These are phyloP conservation scores for Candida pseudofarinosa DNA, from an alignment of 805 yeast genomes.

Conservation along the genomic window DNA sequence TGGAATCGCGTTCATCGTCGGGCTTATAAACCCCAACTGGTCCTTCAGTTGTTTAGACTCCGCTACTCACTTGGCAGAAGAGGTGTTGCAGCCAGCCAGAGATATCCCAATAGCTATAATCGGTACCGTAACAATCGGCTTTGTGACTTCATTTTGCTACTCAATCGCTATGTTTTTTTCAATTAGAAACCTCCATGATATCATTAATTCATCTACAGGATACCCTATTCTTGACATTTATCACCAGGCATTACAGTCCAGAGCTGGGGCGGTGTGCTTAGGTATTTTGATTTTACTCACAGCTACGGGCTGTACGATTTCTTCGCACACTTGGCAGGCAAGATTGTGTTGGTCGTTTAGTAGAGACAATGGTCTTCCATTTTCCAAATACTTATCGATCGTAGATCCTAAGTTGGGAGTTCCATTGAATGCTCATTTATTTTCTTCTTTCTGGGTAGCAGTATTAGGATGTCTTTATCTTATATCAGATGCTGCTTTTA, in stretches of 20 bases:
- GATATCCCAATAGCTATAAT: conserved; percentile 60
- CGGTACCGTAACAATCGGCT: conserved; percentile 62
- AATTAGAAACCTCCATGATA: conserved; percentile 48
- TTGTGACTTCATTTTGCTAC: conserved; percentile 53
- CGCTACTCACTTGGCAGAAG: conserved; percentile 72
- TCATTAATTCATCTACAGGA: conserved; percentile 50
- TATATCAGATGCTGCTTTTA: conserved; percentile 65
- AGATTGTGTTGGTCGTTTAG: conserved; percentile 67
- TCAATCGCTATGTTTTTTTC: conserved; percentile 57
- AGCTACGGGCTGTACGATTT: conserved; percentile 55
- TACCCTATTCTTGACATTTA: conserved; percentile 62
- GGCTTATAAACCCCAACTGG: conserved; percentile 69
- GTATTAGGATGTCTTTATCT: conserved; percentile 58
- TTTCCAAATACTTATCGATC: conserved; percentile 46
- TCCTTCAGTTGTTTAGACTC: conserved; percentile 65
- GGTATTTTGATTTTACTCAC: conserved; percentile 47
- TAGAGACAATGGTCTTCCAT: conserved; percentile 60
- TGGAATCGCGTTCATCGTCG: conserved; percentile 64
- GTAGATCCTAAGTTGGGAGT: conserved; percentile 45
- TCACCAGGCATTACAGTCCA: conserved; percentile 51
- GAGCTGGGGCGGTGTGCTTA: conserved; percentile 52
- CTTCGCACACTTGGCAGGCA: conserved; percentile 66
- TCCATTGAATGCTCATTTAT: conserved; percentile 58
- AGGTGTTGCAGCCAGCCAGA: conserved; percentile 52
- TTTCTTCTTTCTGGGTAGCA: conserved; percentile 51